Evolutionary conservation across 2,329 filamentous ascomycete genomes (phyloP).

Genomic region (Geosmithia flava): DNA sequence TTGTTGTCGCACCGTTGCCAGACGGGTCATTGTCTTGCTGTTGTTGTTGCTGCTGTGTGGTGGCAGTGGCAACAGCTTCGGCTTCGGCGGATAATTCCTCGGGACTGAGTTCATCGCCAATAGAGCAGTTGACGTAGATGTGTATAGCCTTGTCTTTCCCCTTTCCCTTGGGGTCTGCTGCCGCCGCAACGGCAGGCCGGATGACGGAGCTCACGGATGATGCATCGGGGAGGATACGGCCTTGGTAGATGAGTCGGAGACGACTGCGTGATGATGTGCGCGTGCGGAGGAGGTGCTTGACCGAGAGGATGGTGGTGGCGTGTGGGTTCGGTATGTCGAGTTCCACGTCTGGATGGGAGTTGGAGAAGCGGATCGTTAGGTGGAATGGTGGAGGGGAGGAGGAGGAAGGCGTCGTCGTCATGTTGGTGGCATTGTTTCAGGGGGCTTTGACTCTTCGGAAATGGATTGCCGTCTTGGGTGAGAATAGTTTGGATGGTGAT

Average conservation of each 20-base stretch:
- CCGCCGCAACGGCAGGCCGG: conserved; percentile 32
- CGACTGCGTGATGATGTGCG: conserved; percentile 58
- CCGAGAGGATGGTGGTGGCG: conserved; percentile 58
- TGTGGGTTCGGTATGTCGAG: conserved; percentile 60
- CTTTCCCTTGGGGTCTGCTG: conserved; percentile 15
- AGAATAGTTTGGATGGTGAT: too few species aligned
- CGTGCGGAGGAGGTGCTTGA: conserved; percentile 72
- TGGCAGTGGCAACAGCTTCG: conserved; percentile 13
- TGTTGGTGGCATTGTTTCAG: neutral
- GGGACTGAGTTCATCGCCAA: conserved; percentile 61
- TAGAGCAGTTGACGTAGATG: conserved; percentile 88
- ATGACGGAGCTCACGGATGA: conserved; percentile 57
- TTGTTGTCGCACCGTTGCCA: too few species aligned
- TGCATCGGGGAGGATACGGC: conserved; percentile 70
- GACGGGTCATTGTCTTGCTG: too few species aligned
- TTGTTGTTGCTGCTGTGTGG: too few species aligned
- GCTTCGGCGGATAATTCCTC: conserved; percentile 60
- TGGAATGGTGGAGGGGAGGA: conserved; percentile 33
- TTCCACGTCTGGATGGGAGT: conserved; percentile 69
- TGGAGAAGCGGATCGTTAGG: conserved; percentile 83
- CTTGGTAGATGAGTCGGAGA: conserved; percentile 80
- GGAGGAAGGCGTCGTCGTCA: neutral
- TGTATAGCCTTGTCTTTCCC: conserved; percentile 49
- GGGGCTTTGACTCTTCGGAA: too few species aligned
- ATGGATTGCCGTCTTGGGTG: too few species aligned